These are phyloP conservation scores for Chytriomyces sp. DNA, from an alignment of 192 early-diverging fungal species.

Conservation along the genomic window DNA sequence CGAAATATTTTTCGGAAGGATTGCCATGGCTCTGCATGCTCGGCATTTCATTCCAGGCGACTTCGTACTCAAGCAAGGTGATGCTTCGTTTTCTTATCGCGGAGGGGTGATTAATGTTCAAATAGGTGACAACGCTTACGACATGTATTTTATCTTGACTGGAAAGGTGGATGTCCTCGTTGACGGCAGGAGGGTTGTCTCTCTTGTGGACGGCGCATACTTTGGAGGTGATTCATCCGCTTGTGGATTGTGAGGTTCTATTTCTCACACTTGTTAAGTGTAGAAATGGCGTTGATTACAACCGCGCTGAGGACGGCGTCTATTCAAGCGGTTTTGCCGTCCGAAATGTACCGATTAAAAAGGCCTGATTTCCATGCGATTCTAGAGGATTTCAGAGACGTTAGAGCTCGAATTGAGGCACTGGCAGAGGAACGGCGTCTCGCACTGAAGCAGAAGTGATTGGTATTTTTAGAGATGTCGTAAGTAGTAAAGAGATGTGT, in stretches of 20 bases:
- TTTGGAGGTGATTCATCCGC: slow-evolving; percentile 45
- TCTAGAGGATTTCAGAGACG: slow-evolving; percentile 20
- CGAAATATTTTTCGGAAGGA: slow-evolving; percentile 30
- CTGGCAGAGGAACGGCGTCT: slow-evolving; percentile 1
- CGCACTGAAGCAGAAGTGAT: too few relatives aligned
- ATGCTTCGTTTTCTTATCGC: too few relatives aligned
- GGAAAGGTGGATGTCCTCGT: slow-evolving; percentile 33
- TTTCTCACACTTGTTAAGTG: background rate
- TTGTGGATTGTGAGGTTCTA: too few relatives aligned
- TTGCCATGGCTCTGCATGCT: slow-evolving; percentile 24
- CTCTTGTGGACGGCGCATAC: slow-evolving; percentile 28
- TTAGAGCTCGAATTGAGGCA: slow-evolving; percentile 1
- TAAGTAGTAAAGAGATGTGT: too few relatives aligned
- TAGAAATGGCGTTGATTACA: slow-evolving; percentile 15
- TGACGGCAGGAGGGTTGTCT: slow-evolving; percentile 13
- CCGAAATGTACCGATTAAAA: slow-evolving; percentile 20
- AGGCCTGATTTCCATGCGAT: slow-evolving; percentile 23
- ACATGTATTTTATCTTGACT: slow-evolving; percentile 37
- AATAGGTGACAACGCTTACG: slow-evolving; percentile 5
- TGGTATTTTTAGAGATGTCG: too few relatives aligned
- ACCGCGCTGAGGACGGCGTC: slow-evolving; percentile 29
- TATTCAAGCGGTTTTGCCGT: slow-evolving; percentile 16
- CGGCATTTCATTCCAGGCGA: slow-evolving; percentile 35
- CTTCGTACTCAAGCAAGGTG: slow-evolving; percentile 29
- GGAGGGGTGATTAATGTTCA: too few relatives aligned